Base-by-base conservation (phyloP, 768 basidiomycete species). In the Podaxis carcinomalis region DNA sequence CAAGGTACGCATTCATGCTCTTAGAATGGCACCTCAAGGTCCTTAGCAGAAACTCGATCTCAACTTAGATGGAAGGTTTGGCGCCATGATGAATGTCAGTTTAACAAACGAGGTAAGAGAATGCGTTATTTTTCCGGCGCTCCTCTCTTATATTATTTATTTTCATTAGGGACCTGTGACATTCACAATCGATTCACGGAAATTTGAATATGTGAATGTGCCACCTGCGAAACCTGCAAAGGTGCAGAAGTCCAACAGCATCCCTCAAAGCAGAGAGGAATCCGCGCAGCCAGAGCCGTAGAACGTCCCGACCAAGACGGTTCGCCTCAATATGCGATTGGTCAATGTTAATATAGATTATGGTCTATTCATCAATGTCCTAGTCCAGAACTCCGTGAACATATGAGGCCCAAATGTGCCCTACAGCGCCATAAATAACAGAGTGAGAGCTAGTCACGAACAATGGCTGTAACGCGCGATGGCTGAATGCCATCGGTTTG, bases 71-170 rank as follows among this genome's bases (percentile, higher is more conserved):
- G 95, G 95, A n/a, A 80, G 78, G 65, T 97, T 98, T 69, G 94
- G 94, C 35, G 95, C 94, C 4, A 96, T 96, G 95, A 98, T 98
- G 95, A 83, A 87, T 60, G 92, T 98, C 56, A 84, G 78, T 63
- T 73, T 96, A 59, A 88, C 83, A 21, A 98, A 98, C 70, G 95
- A 98, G 77, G 93, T 92, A 72, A 42, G 78, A 67, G 51, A 57
- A 36, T 37, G 57, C 27, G 49, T 53, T 32, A 42, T 21, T 39
- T 62, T 40, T 58, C 19, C 54, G 59, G 58, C 76, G 78, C 77
- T 35, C 78, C 80, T 35, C 80, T 74, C 47, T 62, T 37, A 47
- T n/a, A 16, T 5, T 7, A 7, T 51, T 49, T 5, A 25, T 27
- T 23, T 25, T 46, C 46, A 61, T 51, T 64, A 93, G 90, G 92